A percentile compares a stretch with the other conserved stretches of the same genome.
These are phyloP conservation scores for Cymbomonas tetramitiformis DNA, from an alignment of 139 green algal genomes.

Conservation along the genomic window DNA sequence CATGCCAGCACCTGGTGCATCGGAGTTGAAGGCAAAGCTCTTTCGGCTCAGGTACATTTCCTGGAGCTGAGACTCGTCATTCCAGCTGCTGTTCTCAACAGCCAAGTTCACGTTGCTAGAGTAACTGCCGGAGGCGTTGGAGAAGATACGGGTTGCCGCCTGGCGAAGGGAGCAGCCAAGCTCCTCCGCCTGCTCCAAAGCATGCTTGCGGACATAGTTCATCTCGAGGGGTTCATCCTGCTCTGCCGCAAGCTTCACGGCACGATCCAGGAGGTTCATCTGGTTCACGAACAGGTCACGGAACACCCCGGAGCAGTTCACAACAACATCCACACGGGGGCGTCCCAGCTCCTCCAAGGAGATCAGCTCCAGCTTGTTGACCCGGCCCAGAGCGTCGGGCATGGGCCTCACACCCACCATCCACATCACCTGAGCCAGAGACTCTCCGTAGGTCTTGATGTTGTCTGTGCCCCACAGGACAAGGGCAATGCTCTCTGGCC, in stretches of 20 bases:
- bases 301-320: conserved; percentile 99
- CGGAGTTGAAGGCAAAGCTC: conserved; percentile 94
- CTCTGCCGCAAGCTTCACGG: conserved; percentile 94
- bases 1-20: conserved; percentile 74
- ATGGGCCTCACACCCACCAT: conserved; percentile 88
- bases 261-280: conserved; percentile 92
- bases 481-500: conserved; percentile 88
- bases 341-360: conserved; percentile 88
- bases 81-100: conserved; percentile 91
- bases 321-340: conserved; percentile 89
- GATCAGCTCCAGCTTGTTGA: conserved; percentile 99
- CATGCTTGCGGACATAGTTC: conserved; percentile 99
- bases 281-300: conserved; percentile 96
- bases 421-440: conserved; percentile 78
- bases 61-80: conserved; percentile 87
- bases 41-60: conserved; percentile 70
- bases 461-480: conserved; percentile 99
- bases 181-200: conserved; percentile 77
- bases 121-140: conserved; percentile 85
- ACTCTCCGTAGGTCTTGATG: conserved; percentile 99
- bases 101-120: conserved; percentile 97
- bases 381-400: conserved; percentile 81
- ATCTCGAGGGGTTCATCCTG: conserved; percentile 92
- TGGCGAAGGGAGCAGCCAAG: conserved; percentile 66
- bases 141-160: conserved; percentile 88